These are phyloP conservation scores for Castanopsis chinensis DNA, from an alignment of 306 rosid genomes.

Conservation along the genomic window DNA sequence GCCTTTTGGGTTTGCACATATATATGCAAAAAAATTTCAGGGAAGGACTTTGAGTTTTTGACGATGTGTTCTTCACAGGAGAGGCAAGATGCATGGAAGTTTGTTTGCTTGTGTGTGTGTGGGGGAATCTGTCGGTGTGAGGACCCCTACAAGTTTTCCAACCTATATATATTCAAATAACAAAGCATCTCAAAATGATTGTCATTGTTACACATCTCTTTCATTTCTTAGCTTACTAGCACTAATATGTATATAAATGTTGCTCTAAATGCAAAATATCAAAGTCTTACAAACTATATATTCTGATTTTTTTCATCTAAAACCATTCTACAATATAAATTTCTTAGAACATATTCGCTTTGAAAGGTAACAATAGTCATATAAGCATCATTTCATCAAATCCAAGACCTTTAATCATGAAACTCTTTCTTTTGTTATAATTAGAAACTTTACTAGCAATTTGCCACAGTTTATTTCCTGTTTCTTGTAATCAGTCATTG, in stretches of 20 bases:
- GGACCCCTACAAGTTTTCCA: not conserved
- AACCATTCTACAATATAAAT: not conserved
- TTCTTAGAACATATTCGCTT: not conserved
- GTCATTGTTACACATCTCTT: not conserved
- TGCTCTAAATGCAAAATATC: not conserved
- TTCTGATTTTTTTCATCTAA: not conserved
- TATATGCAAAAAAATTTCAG: too few species aligned
- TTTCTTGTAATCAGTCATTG: slow-evolving; percentile 8
- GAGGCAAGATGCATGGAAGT: not conserved
- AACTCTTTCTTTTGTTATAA: not conserved
- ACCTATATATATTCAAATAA: not conserved
- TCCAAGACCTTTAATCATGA: slow-evolving; percentile 29
- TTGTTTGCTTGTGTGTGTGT: not conserved
- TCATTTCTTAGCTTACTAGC: not conserved
- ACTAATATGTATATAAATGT: not conserved
- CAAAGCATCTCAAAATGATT: not conserved
- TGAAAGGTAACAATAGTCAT: not conserved
- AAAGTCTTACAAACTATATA: not conserved
- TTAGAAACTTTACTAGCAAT: slow-evolving; percentile 26
- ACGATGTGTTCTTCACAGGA: too few species aligned
- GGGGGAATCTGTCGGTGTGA: slow-evolving; percentile 5
- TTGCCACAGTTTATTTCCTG: not conserved
- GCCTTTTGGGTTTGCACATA: too few species aligned
- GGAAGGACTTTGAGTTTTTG: too few species aligned
- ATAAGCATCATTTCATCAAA: not conserved